phyloP scores from a whole-genome alignment of 129 eudicot genomes.

The Arctium lappa region DNA sequence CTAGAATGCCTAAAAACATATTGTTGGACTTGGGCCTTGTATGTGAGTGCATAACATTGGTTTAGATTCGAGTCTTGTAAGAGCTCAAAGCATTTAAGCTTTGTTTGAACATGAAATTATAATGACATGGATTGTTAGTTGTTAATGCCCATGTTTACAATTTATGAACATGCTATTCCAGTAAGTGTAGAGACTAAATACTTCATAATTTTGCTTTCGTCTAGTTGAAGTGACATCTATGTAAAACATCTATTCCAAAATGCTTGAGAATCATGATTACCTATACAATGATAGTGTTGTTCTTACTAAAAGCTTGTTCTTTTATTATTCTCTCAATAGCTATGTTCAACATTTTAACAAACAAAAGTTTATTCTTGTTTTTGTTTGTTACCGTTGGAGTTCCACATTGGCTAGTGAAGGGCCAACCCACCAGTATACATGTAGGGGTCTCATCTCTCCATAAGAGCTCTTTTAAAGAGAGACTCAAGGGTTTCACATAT shows the following conservation, averaged over 20 bases:
- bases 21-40: too few species aligned
- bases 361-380: background rate
- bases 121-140: background rate
- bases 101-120: background rate
- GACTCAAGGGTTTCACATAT: too few species aligned
- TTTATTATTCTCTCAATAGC: background rate
- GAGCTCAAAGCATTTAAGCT: background rate
- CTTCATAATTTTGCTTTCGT: too few species aligned
- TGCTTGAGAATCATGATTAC: too few species aligned
- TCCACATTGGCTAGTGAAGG: too few species aligned
- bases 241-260: background rate
- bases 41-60: too few species aligned
- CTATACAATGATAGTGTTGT: background rate
- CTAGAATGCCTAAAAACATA: too few species aligned
- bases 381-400: too few species aligned
- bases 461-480: too few species aligned
- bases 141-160: background rate
- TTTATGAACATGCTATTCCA: background rate
- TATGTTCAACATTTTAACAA: background rate
- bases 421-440: too few species aligned
- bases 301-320: background rate
- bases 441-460: too few species aligned
- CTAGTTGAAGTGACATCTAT: background rate
- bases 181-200: background rate
- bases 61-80: background rate